Base-by-base conservation (phyloP, 371 early-diverging fungal species). In the Mucor circinelloides region DNA sequence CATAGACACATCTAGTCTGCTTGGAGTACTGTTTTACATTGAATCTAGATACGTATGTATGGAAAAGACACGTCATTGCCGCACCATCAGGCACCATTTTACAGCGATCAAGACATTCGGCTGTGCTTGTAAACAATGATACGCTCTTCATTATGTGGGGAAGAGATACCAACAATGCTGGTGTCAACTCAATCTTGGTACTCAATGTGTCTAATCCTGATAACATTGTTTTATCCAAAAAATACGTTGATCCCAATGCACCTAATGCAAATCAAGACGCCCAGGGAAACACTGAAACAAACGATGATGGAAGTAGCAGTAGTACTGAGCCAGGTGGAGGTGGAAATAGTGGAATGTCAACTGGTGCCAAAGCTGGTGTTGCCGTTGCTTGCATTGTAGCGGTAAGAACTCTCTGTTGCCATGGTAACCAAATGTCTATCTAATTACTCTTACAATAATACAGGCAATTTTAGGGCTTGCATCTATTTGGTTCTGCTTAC, bases 111-210 rank as follows among this genome's bases (percentile, higher is more conserved):
- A 19, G 50, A 36, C 63, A 62, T 25, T 52, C 50, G 2, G 63
- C 63, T 52, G 63, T 62, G 1, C 5, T 52, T 8, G 34, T 50
- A 0, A 27, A 50, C 5, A 52, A 52, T 25, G 38, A 62, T 13
- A 62, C 63, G 0, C 15, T 62, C 0, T 17, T 62, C n/a, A 34
- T 62, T 1, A 34, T 62, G 25, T 52, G 63, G 54, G 63, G 63
- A 30, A 30, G 10, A 10, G 50, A 62, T 34, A 19, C 36, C 25
- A 62, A 62, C 32, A 31, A 34, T 52, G 27, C 0, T 34, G 63
- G 63, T 6, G 6, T 25, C 52, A 34, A 13, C 34, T 34, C 34
- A 13, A 50, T 62, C 2, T 3, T 62, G 25, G 34, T 62, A 25
- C 21, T 62, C 12, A 52, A 62, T 25, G 15, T 52, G 6, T 52